Conservation (phyloP, 179 eudicot species). For the Silene coronaria region DNA sequence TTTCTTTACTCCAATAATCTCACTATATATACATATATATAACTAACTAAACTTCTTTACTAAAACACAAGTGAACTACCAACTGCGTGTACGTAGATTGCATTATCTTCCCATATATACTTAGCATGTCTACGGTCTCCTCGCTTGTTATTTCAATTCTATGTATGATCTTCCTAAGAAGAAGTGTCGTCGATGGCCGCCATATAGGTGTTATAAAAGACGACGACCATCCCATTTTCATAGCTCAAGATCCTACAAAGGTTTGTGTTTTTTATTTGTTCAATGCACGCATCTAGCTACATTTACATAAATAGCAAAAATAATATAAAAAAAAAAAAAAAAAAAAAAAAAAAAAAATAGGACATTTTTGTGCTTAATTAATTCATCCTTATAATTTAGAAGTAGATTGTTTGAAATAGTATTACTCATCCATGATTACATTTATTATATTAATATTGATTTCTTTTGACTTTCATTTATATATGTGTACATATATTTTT, state of each 20-base stretch:
- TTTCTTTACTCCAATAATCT: neutral
- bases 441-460: too few relatives aligned
- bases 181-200: constrained; percentile 8
- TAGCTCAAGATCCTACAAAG: constrained; percentile 13
- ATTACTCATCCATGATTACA: too few relatives aligned
- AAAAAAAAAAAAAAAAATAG: neutral
- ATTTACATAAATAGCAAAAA: too few relatives aligned
- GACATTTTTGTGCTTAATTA: neutral
- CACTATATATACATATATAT: neutral
- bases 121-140: constrained; percentile 23
- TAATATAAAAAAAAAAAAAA: too few relatives aligned
- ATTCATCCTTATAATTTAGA: too few relatives aligned
- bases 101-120: neutral
- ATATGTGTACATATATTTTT: too few relatives aligned
- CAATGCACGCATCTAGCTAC: too few relatives aligned
- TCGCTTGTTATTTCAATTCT: constrained; percentile 7
- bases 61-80: too few relatives aligned
- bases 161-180: constrained; percentile 8
- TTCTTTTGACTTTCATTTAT: too few relatives aligned
- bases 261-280: neutral
- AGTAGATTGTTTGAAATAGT: too few relatives aligned
- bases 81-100: neutral
- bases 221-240: neutral
- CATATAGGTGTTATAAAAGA: neutral
- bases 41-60: neutral